phyloP scores from a whole-genome alignment of 495 filamentous ascomycete species.

The Tuber umbilicatum region DNA sequence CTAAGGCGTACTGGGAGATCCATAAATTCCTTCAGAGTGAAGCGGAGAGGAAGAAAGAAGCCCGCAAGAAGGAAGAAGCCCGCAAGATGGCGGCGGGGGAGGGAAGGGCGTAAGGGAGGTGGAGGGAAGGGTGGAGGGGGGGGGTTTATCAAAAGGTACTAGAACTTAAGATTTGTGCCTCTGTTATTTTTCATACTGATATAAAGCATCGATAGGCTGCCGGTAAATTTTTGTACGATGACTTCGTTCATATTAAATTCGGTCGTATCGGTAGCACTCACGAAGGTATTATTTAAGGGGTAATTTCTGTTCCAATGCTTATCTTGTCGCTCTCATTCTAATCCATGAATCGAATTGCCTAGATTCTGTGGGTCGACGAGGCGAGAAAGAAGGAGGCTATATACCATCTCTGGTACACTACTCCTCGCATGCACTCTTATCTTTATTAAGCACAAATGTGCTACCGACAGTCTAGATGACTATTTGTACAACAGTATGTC shows the following conservation, averaged over 20 bases:
- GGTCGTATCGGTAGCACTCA: constrained; percentile 78
- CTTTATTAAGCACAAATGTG: constrained; percentile 74
- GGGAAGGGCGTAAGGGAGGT: too few relatives aligned
- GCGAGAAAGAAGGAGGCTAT: constrained; percentile 61
- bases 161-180: background rate
- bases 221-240: constrained; percentile 61
- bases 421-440: constrained; percentile 76
- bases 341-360: background rate
- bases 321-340: constrained; percentile 1
- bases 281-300: constrained; percentile 65
- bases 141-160: constrained; percentile 27
- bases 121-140: too few relatives aligned
- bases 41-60: too few relatives aligned
- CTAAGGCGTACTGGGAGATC: too few relatives aligned
- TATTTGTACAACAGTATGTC: constrained; percentile 62
- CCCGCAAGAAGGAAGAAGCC: too few relatives aligned
- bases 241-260: constrained; percentile 70
- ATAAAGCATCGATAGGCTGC: constrained; percentile 48
- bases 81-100: too few relatives aligned
- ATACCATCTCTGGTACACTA: constrained; percentile 61
- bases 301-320: constrained; percentile 35
- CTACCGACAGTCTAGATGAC: constrained; percentile 77
- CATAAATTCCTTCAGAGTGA: too few relatives aligned
- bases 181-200: background rate
- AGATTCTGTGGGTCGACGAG: constrained; percentile 59